phyloP scores from a whole-genome alignment of 2,329 filamentous ascomycete species.

The Diaporthe aspalathi region DNA sequence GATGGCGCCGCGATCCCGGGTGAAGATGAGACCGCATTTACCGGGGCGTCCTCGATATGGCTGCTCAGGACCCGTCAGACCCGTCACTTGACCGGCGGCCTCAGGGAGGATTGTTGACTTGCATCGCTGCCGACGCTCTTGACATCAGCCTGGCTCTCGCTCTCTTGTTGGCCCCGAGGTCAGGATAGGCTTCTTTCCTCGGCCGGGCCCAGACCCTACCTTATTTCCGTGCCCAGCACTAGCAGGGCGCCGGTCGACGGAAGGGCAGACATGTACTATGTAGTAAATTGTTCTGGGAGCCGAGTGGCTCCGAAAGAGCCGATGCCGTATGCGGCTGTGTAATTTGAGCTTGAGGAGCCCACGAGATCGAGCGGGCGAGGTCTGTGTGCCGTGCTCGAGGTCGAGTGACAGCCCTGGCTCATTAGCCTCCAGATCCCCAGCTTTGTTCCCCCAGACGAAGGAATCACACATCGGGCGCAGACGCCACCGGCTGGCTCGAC shows the following conservation, averaged over 20 bases:
- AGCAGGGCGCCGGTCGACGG: constrained; percentile 1
- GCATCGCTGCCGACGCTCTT: not conserved
- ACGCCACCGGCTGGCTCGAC: constrained; percentile 25
- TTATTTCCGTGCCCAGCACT: not conserved
- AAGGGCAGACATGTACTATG: not conserved
- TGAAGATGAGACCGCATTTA: constrained; percentile 10
- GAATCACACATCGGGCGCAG: constrained; percentile 19
- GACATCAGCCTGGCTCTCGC: not conserved
- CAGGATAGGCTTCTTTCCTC: not conserved
- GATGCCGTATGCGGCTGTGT: constrained; percentile 6
- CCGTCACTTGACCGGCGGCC: constrained; percentile 4
- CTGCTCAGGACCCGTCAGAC: not conserved
- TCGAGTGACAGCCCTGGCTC: constrained; percentile 8
- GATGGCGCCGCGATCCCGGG: constrained; percentile 6
- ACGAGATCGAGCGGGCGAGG: constrained; percentile 19
- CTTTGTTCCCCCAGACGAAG: constrained; percentile 28
- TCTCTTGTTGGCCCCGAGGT: too few species aligned
- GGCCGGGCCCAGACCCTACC: not conserved
- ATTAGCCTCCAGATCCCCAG: constrained; percentile 8
- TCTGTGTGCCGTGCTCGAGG: constrained; percentile 15
- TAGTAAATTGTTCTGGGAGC: not conserved
- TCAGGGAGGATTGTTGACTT: not conserved
- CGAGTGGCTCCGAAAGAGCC: constrained; percentile 21
- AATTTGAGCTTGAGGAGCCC: constrained; percentile 10
- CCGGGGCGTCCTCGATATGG: constrained; percentile 11